Percentiles rank a stretch among this genome's conserved stretches.
These are phyloP conservation scores for Flaveria linearis DNA, from an alignment of 129 eudicot species.

Conservation along the genomic window DNA sequence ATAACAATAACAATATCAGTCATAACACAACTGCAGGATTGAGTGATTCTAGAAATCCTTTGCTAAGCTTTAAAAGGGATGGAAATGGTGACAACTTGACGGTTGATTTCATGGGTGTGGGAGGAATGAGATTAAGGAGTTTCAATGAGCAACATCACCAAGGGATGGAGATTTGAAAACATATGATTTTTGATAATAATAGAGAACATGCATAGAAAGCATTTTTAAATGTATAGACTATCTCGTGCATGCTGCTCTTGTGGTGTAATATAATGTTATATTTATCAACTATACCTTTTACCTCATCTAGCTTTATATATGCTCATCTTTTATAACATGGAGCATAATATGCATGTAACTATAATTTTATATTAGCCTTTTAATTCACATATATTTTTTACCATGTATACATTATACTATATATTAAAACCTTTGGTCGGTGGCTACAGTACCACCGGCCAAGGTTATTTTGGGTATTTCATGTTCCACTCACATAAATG, in stretches of 20 bases:
- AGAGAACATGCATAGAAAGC: slow-evolving; percentile 25
- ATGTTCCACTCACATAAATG: no score
- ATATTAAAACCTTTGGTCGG: no score
- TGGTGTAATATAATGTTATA: slow-evolving; percentile 35
- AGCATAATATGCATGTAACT: neutral
- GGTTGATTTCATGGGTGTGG: slow-evolving; percentile 47
- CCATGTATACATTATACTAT: neutral
- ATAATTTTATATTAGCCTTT: neutral
- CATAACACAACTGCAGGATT: slow-evolving; percentile 17
- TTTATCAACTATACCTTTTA: neutral
- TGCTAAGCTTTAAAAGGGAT: slow-evolving; percentile 32
- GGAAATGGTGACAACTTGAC: slow-evolving; percentile 39
- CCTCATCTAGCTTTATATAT: neutral
- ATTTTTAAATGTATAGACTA: slow-evolving; percentile 32
- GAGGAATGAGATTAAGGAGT: slow-evolving; percentile 41
- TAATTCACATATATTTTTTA: neutral
- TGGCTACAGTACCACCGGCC: no score
- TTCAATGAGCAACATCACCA: slow-evolving; percentile 41
- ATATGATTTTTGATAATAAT: slow-evolving; percentile 33
- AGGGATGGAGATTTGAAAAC: slow-evolving; percentile 43
- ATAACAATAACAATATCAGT: slow-evolving; percentile 20
- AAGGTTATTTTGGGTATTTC: no score
- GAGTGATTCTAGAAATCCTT: slow-evolving; percentile 21
- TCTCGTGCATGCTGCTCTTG: slow-evolving; percentile 25
- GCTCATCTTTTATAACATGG: neutral